A percentile compares a stretch with the other conserved stretches of the same genome.
These are phyloP conservation scores for Thuidium tamariscinum DNA, from an alignment of 225 moss, liverwort and hornwort genomes.

Conservation along the genomic window DNA sequence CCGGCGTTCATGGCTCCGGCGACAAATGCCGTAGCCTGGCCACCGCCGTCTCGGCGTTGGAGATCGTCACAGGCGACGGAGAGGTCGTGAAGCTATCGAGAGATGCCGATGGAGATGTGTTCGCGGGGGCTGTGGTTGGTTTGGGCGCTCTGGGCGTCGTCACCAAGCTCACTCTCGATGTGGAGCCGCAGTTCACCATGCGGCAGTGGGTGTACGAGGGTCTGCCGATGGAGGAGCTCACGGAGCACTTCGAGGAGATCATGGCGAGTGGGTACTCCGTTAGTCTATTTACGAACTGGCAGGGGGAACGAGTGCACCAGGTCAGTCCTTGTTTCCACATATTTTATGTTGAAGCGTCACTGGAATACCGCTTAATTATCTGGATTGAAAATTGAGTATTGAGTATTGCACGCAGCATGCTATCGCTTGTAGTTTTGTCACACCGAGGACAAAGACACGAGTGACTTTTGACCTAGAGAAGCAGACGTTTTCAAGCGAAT, in stretches of 20 bases:
- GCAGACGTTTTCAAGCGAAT: neutral
- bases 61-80: conserved; percentile 23
- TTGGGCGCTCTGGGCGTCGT: conserved; percentile 39
- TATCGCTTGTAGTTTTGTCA: neutral
- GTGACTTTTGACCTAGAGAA: neutral
- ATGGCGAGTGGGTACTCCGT: conserved; percentile 40
- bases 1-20: conserved; percentile 42
- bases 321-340: neutral
- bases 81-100: conserved; percentile 20
- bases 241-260: conserved; percentile 27
- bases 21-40: conserved; percentile 15
- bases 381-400: neutral
- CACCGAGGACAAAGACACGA: neutral
- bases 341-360: neutral
- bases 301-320: neutral
- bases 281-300: conserved; percentile 45
- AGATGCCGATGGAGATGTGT: neutral
- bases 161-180: conserved; percentile 23
- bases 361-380: neutral
- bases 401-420: neutral
- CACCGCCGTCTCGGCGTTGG: conserved; percentile 21
- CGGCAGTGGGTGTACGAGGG: conserved; percentile 39
- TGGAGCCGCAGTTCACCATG: conserved; percentile 18
- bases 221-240: neutral
- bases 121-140: conserved; percentile 30